Evolutionary conservation across 192 early-diverging fungal genomes (phyloP).

Genomic region (Pilaira anomala): DNA sequence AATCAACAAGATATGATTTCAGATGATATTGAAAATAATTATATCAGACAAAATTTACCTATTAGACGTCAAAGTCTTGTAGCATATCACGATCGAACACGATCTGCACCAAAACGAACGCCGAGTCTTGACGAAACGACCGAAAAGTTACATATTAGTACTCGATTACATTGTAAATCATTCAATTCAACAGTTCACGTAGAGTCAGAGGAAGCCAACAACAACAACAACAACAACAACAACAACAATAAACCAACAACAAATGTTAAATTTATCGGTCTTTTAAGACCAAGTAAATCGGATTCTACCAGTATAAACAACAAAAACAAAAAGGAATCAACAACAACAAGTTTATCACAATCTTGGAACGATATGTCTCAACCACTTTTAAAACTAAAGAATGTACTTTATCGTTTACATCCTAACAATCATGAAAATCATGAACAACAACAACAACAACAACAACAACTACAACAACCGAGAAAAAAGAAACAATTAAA

Average conservation of each 20-base stretch:
- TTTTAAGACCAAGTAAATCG: slow-evolving; percentile 5
- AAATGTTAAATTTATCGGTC: neutral
- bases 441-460: neutral
- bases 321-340: neutral
- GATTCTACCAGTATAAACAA: slow-evolving; percentile 2
- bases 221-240: neutral
- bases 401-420: slow-evolving; percentile 7
- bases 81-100: slow-evolving; percentile 1
- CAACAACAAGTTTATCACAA: neutral
- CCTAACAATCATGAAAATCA: neutral
- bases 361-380: neutral
- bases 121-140: too few species aligned
- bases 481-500: neutral
- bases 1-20: neutral
- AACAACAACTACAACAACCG: neutral
- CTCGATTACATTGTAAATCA: neutral
- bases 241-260: too few species aligned
- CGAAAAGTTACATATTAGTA: neutral
- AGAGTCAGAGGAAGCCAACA: neutral
- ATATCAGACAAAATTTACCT: slow-evolving; percentile 30
- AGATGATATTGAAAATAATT: slow-evolving; percentile 12
- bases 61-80: slow-evolving; percentile 31
- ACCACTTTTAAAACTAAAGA: slow-evolving; percentile 2
- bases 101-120: neutral
- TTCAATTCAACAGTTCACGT: neutral